A percentile compares a stretch with the other conserved stretches of the same genome.
Conservation (phyloP, 768 basidiomycete species). For the Filobasidium wieringae region DNA sequence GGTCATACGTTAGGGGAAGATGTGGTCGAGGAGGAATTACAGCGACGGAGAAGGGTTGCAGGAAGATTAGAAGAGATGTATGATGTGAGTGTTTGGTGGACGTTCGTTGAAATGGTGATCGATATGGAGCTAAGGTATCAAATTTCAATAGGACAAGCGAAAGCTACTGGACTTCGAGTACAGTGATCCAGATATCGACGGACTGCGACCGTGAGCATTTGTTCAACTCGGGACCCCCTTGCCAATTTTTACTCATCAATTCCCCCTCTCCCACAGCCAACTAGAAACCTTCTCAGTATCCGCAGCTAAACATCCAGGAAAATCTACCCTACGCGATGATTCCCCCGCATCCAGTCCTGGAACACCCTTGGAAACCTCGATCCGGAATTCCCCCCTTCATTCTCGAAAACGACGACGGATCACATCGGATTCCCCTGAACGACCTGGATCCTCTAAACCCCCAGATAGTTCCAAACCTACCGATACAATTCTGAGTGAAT, state of each 20-base stretch:
- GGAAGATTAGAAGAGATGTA: constrained; percentile 69
- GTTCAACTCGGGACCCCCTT: no score
- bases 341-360: neutral
- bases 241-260: no score
- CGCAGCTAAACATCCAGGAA: constrained; percentile 13
- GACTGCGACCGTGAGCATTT: constrained; percentile 60
- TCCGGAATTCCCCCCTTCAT: constrained; percentile 7
- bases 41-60: constrained; percentile 61
- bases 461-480: neutral
- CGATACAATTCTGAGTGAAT: constrained; percentile 10
- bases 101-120: no score
- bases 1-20: constrained; percentile 41
- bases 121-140: no score
- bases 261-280: neutral
- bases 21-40: constrained; percentile 51
- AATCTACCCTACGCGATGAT: constrained; percentile 14
- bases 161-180: constrained; percentile 71
- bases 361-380: neutral
- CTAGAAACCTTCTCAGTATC: constrained; percentile 4
- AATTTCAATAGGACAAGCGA: constrained; percentile 52
- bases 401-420: neutral
- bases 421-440: neutral
- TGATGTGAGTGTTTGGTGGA: constrained; percentile 59
- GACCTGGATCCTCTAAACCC: no score
- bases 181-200: constrained; percentile 55